Percentiles rank a stretch among this genome's conserved stretches.
Conservation (phyloP, 345 rosid genomes). For the Crucihimalaya himalaica region DNA sequence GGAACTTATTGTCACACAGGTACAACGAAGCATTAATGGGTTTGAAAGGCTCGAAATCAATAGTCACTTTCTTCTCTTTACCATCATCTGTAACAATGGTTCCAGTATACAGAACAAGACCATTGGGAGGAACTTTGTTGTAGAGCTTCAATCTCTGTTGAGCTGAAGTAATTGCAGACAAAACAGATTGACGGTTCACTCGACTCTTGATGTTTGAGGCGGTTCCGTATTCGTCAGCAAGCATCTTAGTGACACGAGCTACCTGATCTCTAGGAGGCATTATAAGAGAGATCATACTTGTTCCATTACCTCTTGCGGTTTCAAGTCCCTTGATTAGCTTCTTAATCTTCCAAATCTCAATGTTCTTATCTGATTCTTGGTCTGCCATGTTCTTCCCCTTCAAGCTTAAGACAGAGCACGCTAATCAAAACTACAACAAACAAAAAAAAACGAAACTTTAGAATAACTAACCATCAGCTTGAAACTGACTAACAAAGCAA, state of each 20-base stretch:
- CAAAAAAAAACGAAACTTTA: not conserved
- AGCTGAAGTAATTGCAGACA: slow-evolving; percentile 92
- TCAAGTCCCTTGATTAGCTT: slow-evolving; percentile 84
- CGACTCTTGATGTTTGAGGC: slow-evolving; percentile 93
- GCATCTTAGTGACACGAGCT: slow-evolving; percentile 88
- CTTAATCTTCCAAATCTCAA: slow-evolving; percentile 92
- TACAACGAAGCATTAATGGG: slow-evolving; percentile 87
- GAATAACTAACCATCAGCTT: not conserved
- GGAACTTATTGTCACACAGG: slow-evolving; percentile 86
- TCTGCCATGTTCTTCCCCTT: slow-evolving; percentile 57
- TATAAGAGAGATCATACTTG: slow-evolving; percentile 94
- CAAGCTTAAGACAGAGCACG: slow-evolving; percentile 12
- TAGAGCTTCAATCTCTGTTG: slow-evolving; percentile 90
- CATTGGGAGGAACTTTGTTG: slow-evolving; percentile 80
- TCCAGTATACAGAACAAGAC: slow-evolving; percentile 83
- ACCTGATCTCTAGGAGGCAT: slow-evolving; percentile 94
- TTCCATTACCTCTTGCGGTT: slow-evolving; percentile 88
- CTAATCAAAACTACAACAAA: not conserved
- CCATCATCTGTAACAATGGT: slow-evolving; percentile 84
- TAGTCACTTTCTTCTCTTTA: slow-evolving; percentile 92
- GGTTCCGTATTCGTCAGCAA: slow-evolving; percentile 89
- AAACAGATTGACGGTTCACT: slow-evolving; percentile 85
- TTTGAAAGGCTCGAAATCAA: slow-evolving; percentile 91
- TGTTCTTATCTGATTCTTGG: slow-evolving; percentile 81
- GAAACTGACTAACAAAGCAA: not conserved